Base-by-base conservation (phyloP, 1,284 basidiomycete species). In the Pisolithus thermaeus region DNA sequence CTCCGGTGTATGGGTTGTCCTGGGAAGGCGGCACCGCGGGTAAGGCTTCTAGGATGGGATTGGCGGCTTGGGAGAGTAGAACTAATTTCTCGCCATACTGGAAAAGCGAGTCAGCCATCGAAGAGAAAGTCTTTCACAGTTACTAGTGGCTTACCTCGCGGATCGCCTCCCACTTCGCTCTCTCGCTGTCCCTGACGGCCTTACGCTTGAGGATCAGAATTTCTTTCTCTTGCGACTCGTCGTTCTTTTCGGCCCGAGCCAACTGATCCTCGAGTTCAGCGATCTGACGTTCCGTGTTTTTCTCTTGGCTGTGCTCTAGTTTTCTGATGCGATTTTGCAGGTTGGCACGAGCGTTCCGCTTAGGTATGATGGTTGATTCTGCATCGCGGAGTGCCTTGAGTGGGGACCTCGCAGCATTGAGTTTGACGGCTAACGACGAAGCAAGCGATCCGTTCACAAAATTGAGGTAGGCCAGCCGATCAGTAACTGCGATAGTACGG, bases 41-140 rank as follows among this genome's bases (percentile, higher is more conserved):
- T 37, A 90, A 70, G 1, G 73, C 83, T 2, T 67, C 71, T 38
- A 87, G 66, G 49, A 89, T 75, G 20, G 80, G 76, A 6, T 73
- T 65, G 1, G 81, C 79, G 6, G 85, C 85, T 65, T 90, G 84
- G 7, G 86, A 76, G 12, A 90, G 64, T 4, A 91, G 72, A 2
- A 82, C 71, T 4, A 91, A 69, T 64, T 90, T 91, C 65, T 91
- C 89, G 43, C 79, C 84, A 53, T 84, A 91, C 86, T 83, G 47
- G 4, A 58, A 35, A 27, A 52, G 41, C 56, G 1, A 51, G 50
- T 48, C 1, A 41, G 16, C 28, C 27, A 30, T 25, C 20, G 36
- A 9, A 3, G 38, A 36, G 18, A 36, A 11, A n/a, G 23, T 40
- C 42, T 25, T 35, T 57, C 39, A 51, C 50, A 35, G 47, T 35